phyloP scores from a whole-genome alignment of 2,329 filamentous ascomycete genomes.

The Pestalotiopsis sp. region DNA sequence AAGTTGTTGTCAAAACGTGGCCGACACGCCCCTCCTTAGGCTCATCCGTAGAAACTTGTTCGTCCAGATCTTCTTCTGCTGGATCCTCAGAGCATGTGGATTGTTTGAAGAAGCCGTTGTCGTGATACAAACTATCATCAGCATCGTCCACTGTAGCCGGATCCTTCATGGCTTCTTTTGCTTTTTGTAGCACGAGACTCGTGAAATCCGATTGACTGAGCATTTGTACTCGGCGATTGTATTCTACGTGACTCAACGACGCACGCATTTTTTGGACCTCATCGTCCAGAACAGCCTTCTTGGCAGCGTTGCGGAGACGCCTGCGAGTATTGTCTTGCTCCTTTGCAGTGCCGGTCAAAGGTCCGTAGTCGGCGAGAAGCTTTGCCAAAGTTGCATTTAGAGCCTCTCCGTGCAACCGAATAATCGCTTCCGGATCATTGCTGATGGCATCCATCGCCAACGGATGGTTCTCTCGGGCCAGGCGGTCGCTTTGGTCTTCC shows the following conservation, averaged over 20 bases:
- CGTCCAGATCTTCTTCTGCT: neutral
- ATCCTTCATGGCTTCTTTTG: neutral
- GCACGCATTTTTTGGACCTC: neutral
- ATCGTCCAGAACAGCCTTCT: neutral
- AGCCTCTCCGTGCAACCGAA: neutral
- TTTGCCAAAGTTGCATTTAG: neutral
- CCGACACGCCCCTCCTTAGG: neutral
- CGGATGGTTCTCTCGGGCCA: neutral
- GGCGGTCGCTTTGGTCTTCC: neutral
- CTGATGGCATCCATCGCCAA: neutral
- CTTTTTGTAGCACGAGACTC: neutral
- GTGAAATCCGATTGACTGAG: neutral
- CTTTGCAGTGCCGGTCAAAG: neutral
- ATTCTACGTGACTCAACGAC: neutral
- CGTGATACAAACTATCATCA: neutral
- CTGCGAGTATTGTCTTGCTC: neutral
- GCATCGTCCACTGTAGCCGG: neutral
- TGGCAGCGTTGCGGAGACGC: neutral
- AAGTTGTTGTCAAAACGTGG: no score
- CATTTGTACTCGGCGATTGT: neutral
- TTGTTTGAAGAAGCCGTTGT: neutral
- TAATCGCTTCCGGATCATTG: neutral
- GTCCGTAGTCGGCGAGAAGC: neutral
- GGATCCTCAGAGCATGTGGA: neutral
- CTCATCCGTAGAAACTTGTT: neutral